Base-by-base conservation (phyloP, 2,329 filamentous ascomycete species). In the Davidsoniella australis region DNA sequence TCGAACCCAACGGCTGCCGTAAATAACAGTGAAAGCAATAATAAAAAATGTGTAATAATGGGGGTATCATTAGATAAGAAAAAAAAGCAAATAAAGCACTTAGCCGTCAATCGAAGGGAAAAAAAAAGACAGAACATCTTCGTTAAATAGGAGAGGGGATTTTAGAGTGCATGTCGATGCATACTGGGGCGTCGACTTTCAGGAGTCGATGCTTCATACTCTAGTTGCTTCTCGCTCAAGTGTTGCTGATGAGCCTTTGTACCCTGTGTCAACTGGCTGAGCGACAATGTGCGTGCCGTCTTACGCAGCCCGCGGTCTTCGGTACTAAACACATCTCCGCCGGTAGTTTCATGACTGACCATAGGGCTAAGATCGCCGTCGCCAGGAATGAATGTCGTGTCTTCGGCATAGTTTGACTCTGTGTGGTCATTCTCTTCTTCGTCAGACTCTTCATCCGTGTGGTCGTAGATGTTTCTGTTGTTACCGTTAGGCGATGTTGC, bases 251-350 rank as follows among this genome's bases (percentile, higher is more conserved):
- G 41, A 47, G 56, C 53, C 14, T 61, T 59, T 56, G 64, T 66
- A 40, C 63, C 64, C 55, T 73, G 63, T 1, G 75, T 79, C 56
- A 80, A 60, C 58, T 76, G 74, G 53, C 75, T 75, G 9, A 82
- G 66, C 24, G 75, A 83, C 57, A 85, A 68, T 41, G 76, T 80
- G 55, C 75, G 73, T 18, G 75, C 75, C 1, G 78, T 75, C 58
- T 66, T 75, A 54, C 72, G 71, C 17, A 46, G 36, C 6, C 44
- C 33, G 18, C 37, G 12, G 5, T 58, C 56, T 50, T 59, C 62
- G 16, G 62, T 59, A 23, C 52, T 47, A 24, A 58, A 57, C 18
- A 54, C 48, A 20, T 55, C 49, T 51, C 56, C 57, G 40, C 52
- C 53, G 51, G 50, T n/a, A 51, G 46, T 39, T 26, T 54, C 33